phyloP scores from a whole-genome alignment of 345 rosid species.

The Brassica juncea region DNA sequence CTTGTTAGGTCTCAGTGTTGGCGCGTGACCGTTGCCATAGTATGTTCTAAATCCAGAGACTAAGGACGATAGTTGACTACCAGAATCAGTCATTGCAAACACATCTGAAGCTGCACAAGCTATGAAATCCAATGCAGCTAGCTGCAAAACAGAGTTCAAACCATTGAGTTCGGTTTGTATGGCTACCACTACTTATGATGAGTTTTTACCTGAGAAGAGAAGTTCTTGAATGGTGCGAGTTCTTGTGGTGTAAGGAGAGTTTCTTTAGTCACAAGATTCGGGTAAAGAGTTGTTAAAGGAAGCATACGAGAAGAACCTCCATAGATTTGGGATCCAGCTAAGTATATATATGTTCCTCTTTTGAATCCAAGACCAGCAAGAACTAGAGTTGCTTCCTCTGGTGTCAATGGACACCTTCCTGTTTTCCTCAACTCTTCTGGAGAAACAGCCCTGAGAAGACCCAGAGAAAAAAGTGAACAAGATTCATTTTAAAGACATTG shows the following conservation, averaged over 20 bases:
- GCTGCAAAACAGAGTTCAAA: conserved; percentile 44
- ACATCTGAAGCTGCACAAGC: conserved; percentile 88
- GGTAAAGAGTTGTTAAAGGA: conserved; percentile 70
- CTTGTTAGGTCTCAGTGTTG: conserved; percentile 86
- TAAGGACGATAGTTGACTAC: conserved; percentile 88
- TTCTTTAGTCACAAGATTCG: conserved; percentile 86
- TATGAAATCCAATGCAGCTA: conserved; percentile 88
- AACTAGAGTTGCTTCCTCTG: conserved; percentile 88
- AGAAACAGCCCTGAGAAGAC: conserved; percentile 50
- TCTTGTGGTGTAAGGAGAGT: conserved; percentile 70
- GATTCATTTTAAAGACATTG: neutral
- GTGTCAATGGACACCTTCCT: conserved; percentile 94
- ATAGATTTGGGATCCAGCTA: conserved; percentile 74
- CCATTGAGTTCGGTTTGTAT: neutral
- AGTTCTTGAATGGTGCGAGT: conserved; percentile 82
- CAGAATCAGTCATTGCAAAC: conserved; percentile 94
- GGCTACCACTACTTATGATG: neutral
- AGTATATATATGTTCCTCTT: conserved; percentile 62
- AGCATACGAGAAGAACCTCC: conserved; percentile 76
- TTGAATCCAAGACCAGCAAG: conserved; percentile 80
- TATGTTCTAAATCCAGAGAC: conserved; percentile 87
- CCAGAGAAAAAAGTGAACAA: neutral
- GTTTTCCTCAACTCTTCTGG: conserved; percentile 62
- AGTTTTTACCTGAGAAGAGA: conserved; percentile 64
- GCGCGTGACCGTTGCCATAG: conserved; percentile 68